These are phyloP conservation scores for Theobroma grandiflorum DNA, from an alignment of 441 rosid species.

Conservation along the genomic window DNA sequence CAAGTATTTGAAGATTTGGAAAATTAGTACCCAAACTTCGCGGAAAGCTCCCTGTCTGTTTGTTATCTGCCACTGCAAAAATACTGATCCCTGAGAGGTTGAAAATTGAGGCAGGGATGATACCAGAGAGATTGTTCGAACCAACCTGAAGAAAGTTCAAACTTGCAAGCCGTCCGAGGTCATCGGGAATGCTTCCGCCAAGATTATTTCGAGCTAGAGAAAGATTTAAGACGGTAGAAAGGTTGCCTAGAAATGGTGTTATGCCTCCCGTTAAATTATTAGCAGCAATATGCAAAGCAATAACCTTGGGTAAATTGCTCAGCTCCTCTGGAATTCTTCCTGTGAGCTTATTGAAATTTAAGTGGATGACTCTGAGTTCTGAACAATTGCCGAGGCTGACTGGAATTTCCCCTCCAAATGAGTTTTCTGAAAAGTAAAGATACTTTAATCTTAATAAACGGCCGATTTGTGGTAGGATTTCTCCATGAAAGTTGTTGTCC, in stretches of 20 bases:
- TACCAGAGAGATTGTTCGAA: conserved; percentile 9
- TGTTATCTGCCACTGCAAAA: background rate
- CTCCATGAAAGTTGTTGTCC: conserved; percentile 17
- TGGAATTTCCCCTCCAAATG: conserved; percentile 18
- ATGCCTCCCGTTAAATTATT: conserved; percentile 26
- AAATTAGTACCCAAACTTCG: background rate
- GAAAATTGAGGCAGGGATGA: conserved; percentile 15
- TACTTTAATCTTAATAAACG: background rate
- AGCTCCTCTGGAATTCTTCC: conserved; percentile 23
- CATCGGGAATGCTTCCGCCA: conserved; percentile 17
- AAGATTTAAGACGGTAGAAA: background rate
- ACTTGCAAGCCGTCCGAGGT: conserved; percentile 11
- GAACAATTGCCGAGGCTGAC: background rate
- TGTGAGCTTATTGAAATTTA: conserved; percentile 4
- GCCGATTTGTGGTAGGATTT: conserved; percentile 14
- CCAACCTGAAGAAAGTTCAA: background rate
- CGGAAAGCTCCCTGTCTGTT: conserved; percentile 4
- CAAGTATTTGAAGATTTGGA: background rate
- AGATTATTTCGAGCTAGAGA: background rate
- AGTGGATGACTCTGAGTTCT: background rate
- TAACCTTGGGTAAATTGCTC: conserved; percentile 21
- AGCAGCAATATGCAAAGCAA: background rate
- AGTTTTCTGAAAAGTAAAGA: background rate
- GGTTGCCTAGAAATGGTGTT: conserved; percentile 15
- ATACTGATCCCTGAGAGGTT: conserved; percentile 4